Evolutionary conservation across 2,329 filamentous ascomycete species (phyloP).

Genomic region (Leptographium flavum): DNA sequence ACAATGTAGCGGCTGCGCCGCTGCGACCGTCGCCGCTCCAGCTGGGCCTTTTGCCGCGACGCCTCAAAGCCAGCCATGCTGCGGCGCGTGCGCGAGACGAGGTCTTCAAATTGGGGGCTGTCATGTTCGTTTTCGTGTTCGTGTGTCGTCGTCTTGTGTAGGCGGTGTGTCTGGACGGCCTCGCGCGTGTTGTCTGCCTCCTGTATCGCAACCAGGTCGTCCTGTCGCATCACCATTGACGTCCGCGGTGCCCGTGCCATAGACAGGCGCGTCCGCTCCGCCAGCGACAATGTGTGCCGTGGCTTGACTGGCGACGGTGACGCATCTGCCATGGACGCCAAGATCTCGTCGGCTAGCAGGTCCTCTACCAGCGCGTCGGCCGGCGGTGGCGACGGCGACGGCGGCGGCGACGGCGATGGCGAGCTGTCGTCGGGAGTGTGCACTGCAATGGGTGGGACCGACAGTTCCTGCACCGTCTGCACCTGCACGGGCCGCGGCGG

Average conservation of each 20-base stretch:
- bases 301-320: conserved; percentile 45
- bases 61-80: conserved; percentile 51
- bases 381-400: conserved; percentile 13
- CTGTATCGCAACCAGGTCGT: background rate
- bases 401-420: background rate
- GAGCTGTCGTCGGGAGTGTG: background rate
- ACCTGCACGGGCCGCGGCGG: background rate
- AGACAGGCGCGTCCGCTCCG: conserved; percentile 68
- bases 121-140: no score
- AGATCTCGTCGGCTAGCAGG: conserved; percentile 39
- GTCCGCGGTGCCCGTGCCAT: conserved; percentile 49
- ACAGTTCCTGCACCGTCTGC: background rate
- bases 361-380: conserved; percentile 40
- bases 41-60: conserved; percentile 43
- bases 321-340: conserved; percentile 37
- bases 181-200: no score
- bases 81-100: conserved; percentile 41
- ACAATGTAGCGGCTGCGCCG: conserved; percentile 18
- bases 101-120: conserved; percentile 29
- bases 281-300: conserved; percentile 46
- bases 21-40: conserved; percentile 38
- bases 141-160: no score
- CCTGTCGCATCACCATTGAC: background rate
- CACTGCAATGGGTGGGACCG: background rate
- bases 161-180: no score